These are phyloP conservation scores for Elsinoe necatrix DNA, from an alignment of 2,329 filamentous ascomycete species.

Conservation along the genomic window DNA sequence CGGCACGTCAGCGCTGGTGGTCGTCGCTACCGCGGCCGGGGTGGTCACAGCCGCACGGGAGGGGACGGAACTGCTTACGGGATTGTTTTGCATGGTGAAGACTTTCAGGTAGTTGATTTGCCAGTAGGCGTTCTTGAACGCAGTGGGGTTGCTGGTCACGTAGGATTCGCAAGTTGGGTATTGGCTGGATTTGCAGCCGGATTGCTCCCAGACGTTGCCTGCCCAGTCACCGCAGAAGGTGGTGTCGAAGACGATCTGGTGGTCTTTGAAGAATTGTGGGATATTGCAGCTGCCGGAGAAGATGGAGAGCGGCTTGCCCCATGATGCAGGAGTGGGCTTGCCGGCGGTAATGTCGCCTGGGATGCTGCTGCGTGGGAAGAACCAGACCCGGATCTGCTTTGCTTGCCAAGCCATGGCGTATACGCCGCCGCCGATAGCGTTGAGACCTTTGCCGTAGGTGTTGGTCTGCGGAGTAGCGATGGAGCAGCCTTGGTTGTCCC, in stretches of 20 bases:
- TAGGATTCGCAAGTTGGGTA: constrained; percentile 26
- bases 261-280: constrained; percentile 52
- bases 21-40: not conserved
- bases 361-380: constrained; percentile 31
- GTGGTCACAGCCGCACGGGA: not conserved
- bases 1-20: not conserved
- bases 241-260: constrained; percentile 40
- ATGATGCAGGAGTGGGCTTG: constrained; percentile 51
- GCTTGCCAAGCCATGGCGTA: constrained; percentile 31
- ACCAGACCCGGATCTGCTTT: constrained; percentile 28
- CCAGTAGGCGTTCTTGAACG: constrained; percentile 36
- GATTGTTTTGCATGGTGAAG: constrained; percentile 25
- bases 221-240: constrained; percentile 37
- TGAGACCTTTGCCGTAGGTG: constrained; percentile 31
- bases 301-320: constrained; percentile 56
- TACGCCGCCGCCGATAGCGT: constrained; percentile 39
- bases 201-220: constrained; percentile 37
- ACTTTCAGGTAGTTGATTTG: constrained; percentile 34
- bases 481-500: constrained; percentile 26
- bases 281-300: constrained; percentile 60
- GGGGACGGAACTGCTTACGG: not conserved
- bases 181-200: constrained; percentile 28
- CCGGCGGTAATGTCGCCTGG: constrained; percentile 36
- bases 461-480: constrained; percentile 43
- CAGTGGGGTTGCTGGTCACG: constrained; percentile 28